phyloP scores from a whole-genome alignment of 768 basidiomycete species.

The Tephrocybe sp. region DNA sequence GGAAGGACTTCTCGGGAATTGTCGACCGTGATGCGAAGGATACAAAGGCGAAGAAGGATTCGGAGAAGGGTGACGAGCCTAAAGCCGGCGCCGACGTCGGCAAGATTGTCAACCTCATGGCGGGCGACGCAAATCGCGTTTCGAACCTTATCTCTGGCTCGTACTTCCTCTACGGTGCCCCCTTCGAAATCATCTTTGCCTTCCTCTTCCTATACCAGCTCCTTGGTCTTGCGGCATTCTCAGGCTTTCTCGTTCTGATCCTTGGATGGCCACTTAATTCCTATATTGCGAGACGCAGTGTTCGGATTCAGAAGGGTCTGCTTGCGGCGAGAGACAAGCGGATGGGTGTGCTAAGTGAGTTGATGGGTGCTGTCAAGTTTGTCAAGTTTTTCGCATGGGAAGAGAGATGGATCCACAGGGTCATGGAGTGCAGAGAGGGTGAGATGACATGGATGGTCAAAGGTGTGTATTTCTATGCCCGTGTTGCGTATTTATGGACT shows the following conservation, averaged over 20 bases:
- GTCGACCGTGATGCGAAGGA: conserved; percentile 43
- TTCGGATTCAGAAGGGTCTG: conserved; percentile 58
- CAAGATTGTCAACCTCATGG: conserved; percentile 90
- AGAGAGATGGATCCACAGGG: conserved; percentile 68
- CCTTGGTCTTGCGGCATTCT: conserved; percentile 68
- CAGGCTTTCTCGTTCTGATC: conserved; percentile 67
- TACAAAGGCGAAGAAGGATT: conserved; percentile 32
- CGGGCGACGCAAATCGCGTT: conserved; percentile 66
- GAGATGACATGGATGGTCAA: conserved; percentile 82
- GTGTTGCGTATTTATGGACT: background rate
- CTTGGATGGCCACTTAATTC: conserved; percentile 73
- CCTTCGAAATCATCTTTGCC: conserved; percentile 76
- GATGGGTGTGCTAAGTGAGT: conserved; percentile 75
- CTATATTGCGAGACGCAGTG: conserved; percentile 54
- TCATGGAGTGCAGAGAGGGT: conserved; percentile 55
- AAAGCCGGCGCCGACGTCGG: conserved; percentile 83
- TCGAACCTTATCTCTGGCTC: conserved; percentile 50
- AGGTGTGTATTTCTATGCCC: conserved; percentile 32
- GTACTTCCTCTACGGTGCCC: conserved; percentile 73
- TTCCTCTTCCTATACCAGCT: conserved; percentile 72
- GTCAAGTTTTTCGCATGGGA: conserved; percentile 88
- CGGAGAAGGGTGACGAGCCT: conserved; percentile 44
- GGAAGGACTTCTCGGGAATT: conserved; percentile 81
- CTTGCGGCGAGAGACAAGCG: conserved; percentile 67
- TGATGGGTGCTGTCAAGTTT: conserved; percentile 74